A percentile compares a stretch with the other conserved stretches of the same genome.
These are phyloP conservation scores for Trametes villosa DNA, from an alignment of 768 basidiomycete genomes.

Conservation along the genomic window DNA sequence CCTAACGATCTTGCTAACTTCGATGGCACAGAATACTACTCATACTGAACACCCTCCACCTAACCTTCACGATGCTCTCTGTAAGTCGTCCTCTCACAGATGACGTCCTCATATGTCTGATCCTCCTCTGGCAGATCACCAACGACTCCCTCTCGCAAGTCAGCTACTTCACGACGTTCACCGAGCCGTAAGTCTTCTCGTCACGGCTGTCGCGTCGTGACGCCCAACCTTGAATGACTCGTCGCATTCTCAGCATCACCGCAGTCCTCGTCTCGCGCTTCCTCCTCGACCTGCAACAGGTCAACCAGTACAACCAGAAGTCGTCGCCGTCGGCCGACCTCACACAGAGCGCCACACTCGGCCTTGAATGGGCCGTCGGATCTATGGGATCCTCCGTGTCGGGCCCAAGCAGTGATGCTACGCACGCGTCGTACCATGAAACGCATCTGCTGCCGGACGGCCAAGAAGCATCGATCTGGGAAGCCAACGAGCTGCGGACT, in stretches of 20 bases:
- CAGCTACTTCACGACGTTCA: slow-evolving; percentile 17
- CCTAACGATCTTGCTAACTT: background rate
- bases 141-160: background rate
- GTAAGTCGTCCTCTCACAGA: background rate
- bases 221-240: background rate
- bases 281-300: slow-evolving; percentile 16
- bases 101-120: background rate
- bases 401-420: background rate
- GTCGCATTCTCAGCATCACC: background rate
- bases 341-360: slow-evolving; percentile 1
- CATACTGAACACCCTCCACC: slow-evolving; percentile 7
- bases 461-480: background rate
- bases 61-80: slow-evolving; percentile 9
- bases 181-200: slow-evolving; percentile 4
- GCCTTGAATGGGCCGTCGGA: slow-evolving; percentile 2
- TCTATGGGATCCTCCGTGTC: background rate
- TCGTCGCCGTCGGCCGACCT: background rate
- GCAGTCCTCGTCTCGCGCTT: slow-evolving; percentile 15
- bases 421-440: background rate
- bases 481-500: background rate
- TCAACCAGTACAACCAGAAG: slow-evolving; percentile 7
- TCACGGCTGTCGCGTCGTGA: too few relatives aligned
- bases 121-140: background rate
- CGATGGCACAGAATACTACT: background rate
- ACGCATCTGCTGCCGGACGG: background rate